Evolutionary conservation across 2,329 filamentous ascomycete species (phyloP), one percentile per base, ranked within the genome.

Genomic region (Fusarium praegraminearum): DNA sequence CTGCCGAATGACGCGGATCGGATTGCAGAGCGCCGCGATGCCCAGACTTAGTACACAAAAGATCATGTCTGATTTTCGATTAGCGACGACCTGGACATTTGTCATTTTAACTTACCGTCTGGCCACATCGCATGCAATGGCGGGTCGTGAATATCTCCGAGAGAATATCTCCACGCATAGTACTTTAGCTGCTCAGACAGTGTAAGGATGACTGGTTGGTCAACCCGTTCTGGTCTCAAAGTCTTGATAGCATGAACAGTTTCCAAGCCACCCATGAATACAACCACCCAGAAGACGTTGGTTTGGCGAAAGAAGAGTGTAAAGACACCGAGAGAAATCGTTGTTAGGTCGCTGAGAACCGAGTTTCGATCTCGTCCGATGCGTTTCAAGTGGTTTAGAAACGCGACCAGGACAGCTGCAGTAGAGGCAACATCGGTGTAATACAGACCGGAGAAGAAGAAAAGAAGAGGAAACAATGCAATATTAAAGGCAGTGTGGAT

Each of bases 371-470:
- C 66, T 33, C 69, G 61, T 20, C 78, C 79, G 3, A 86, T 67
- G 18, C 87, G 83, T 26, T 76, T 65, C 7, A 89, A 78, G 65
- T 87, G 86, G 57, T 86, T 82, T 36, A 86, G 82, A 75, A 94
- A 96, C 1, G 89, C 88, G 3, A 89, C 77, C 11, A 98, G 81
- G 0, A 98, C 93, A 2, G 89, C 85, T 10, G 92, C 83, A 0
- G 94, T 92, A 0, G 95, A 97, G 52, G 92, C 85, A 4, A 98
- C 87, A 78, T 99, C 96, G 0, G 96, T 99, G 78, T 99, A 99
- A 79, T 97, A 99, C 10, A 99, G 83, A 0, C 89, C 94, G 0
- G 93, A 96, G 80, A 99, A 99, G 85, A 99, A 99, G 84, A 97
- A 98, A 1, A 99, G 79, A 1, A 94, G 88, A 0, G 96, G 96